Evolutionary conservation across 1,139 yeast genomes (phyloP).

Genomic region (Geotrichum phurueaensis): DNA sequence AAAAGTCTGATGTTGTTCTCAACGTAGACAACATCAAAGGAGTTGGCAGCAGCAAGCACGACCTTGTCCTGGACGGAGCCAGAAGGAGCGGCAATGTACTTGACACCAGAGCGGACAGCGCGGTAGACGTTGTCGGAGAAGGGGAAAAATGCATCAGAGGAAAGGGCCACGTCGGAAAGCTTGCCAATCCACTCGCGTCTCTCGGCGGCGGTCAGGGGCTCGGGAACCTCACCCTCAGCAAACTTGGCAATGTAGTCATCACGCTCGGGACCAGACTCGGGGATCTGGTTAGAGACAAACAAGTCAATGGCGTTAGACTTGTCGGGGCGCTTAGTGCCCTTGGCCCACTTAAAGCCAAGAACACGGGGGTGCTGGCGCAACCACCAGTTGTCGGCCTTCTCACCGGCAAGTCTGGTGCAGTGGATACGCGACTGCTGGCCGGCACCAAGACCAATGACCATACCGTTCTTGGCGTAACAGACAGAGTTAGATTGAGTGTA

Average conservation of each 20-base stretch:
- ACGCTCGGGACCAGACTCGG: constrained; percentile 87
- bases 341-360: constrained; percentile 90
- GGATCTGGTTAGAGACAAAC: constrained; percentile 85
- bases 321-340: constrained; percentile 97
- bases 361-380: constrained; percentile 96
- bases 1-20: constrained; percentile 95
- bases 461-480: constrained; percentile 96
- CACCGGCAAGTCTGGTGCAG: constrained; percentile 98
- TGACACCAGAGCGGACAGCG: constrained; percentile 94
- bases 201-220: constrained; percentile 75
- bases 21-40: constrained; percentile 78
- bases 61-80: constrained; percentile 98
- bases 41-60: constrained; percentile 91
- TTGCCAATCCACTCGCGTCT: constrained; percentile 80
- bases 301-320: constrained; percentile 96
- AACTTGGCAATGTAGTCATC: constrained; percentile 88
- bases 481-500: constrained; percentile 98
- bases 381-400: constrained; percentile 99
- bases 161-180: constrained; percentile 77
- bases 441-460: constrained; percentile 98
- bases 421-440: constrained; percentile 99
- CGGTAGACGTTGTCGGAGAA: constrained; percentile 98
- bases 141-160: constrained; percentile 99
- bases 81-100: constrained; percentile 90
- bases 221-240: constrained; percentile 56